These are phyloP conservation scores for Botryotinia globosa DNA, from an alignment of 2,329 filamentous ascomycete genomes.

Conservation along the genomic window DNA sequence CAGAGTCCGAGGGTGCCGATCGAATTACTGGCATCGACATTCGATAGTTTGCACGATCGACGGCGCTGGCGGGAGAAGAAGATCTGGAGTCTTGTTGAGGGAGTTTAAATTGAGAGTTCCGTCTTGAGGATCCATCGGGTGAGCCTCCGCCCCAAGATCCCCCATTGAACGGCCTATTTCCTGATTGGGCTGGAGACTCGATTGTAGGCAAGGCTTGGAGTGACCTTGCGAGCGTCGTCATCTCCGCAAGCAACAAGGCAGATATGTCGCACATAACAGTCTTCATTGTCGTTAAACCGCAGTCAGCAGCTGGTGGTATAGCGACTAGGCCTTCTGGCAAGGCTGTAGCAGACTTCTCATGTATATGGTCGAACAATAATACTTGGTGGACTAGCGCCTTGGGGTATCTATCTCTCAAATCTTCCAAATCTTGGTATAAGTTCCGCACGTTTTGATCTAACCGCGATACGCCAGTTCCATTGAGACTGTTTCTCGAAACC, in stretches of 20 bases:
- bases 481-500: conserved; percentile 53
- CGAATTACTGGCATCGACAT: conserved; percentile 75
- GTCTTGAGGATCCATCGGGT: conserved; percentile 43
- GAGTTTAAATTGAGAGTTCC: conserved; percentile 55
- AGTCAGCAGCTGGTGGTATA: conserved; percentile 66
- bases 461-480: conserved; percentile 46
- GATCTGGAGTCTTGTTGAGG: conserved; percentile 49
- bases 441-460: conserved; percentile 57
- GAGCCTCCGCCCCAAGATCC: conserved; percentile 45
- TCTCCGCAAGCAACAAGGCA: conserved; percentile 68
- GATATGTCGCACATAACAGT: conserved; percentile 78
- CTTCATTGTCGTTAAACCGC: conserved; percentile 76
- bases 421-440: conserved; percentile 66
- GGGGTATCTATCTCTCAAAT: conserved; percentile 68
- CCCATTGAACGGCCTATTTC: conserved; percentile 44
- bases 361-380: conserved; percentile 72
- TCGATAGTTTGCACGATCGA: conserved; percentile 61
- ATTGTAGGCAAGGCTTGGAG: conserved; percentile 72
- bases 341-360: conserved; percentile 47
- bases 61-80: conserved; percentile 50
- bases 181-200: conserved; percentile 66
- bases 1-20: conserved; percentile 36
- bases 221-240: conserved; percentile 70
- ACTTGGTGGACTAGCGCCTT: conserved; percentile 76
- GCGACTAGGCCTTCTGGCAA: conserved; percentile 66